These are phyloP conservation scores for Stephanocyclus meneghinianus DNA, from an alignment of 352 stramenopile genomes.

Conservation along the genomic window DNA sequence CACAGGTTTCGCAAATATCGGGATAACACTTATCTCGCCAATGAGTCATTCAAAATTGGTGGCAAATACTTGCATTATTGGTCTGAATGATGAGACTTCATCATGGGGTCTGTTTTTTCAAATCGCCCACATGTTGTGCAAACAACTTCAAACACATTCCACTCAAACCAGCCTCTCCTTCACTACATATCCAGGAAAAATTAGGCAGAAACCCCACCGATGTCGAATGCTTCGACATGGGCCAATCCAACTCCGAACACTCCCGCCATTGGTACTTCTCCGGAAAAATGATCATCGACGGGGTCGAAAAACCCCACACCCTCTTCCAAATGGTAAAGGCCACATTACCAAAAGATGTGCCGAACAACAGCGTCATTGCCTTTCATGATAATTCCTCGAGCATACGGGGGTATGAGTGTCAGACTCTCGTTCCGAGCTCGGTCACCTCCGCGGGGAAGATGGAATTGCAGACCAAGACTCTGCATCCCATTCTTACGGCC, in stretches of 20 bases:
- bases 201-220: slow-evolving; percentile 96
- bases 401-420: slow-evolving; percentile 91
- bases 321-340: slow-evolving; percentile 99
- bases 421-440: slow-evolving; percentile 78
- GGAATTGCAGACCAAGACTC: slow-evolving; percentile 75
- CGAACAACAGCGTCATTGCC: slow-evolving; percentile 96
- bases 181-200: slow-evolving; percentile 85
- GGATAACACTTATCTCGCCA: no score
- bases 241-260: slow-evolving; percentile 98
- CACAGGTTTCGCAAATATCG: no score
- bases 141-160: neutral
- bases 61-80: neutral
- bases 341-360: slow-evolving; percentile 89
- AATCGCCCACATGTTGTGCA: neutral
- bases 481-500: slow-evolving; percentile 96
- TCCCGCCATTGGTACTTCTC: slow-evolving; percentile 99
- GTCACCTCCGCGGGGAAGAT: slow-evolving; percentile 59
- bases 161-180: neutral
- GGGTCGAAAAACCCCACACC: slow-evolving; percentile 92
- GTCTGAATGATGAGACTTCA: neutral
- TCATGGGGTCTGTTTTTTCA: neutral
- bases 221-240: slow-evolving; percentile 99
- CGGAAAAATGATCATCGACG: slow-evolving; percentile 98
- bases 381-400: slow-evolving; percentile 99
- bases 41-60: no score